Percentiles rank a stretch among this genome's conserved stretches.
These are phyloP conservation scores for Erodium moschatum DNA, from an alignment of 441 rosid genomes.

Conservation along the genomic window DNA sequence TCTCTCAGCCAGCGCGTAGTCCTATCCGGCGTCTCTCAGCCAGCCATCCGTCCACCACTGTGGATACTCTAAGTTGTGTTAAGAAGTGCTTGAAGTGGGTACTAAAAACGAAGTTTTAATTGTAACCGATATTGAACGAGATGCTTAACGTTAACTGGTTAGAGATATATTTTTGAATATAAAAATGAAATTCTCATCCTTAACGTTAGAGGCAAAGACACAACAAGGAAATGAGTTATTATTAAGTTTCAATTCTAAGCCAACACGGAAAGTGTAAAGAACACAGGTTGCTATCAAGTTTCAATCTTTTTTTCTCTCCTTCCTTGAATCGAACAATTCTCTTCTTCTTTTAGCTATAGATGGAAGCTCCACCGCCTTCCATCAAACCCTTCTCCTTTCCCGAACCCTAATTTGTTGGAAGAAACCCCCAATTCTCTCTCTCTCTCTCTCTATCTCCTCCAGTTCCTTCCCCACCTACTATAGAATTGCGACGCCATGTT, in stretches of 20 bases:
- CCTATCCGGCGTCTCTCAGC: too few relatives aligned
- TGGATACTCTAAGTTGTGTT: too few relatives aligned
- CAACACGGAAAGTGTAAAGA: conserved; percentile 6
- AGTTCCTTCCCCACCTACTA: too few relatives aligned
- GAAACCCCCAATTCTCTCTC: not conserved
- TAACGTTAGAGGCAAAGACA: conserved; percentile 7
- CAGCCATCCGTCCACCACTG: too few relatives aligned
- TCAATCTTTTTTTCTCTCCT: not conserved
- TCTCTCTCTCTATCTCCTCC: not conserved
- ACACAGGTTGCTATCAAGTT: not conserved
- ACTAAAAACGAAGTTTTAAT: too few relatives aligned
- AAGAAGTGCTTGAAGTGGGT: too few relatives aligned
- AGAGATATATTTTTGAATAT: not conserved
- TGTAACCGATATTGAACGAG: too few relatives aligned
- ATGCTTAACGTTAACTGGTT: too few relatives aligned
- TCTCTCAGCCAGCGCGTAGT: too few relatives aligned
- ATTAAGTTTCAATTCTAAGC: not conserved
- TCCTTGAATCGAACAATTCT: conserved; percentile 1
- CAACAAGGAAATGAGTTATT: not conserved
- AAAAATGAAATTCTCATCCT: conserved; percentile 2
- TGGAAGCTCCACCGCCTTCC: conserved; percentile 29
- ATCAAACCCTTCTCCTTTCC: conserved; percentile 4
- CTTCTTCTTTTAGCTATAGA: conserved; percentile 24
- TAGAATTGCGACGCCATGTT: conserved; percentile 33
- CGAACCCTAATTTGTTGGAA: conserved; percentile 22